phyloP scores from a whole-genome alignment of 225 moss, liverwort and hornwort species.

The Antitrichia curtipendula region DNA sequence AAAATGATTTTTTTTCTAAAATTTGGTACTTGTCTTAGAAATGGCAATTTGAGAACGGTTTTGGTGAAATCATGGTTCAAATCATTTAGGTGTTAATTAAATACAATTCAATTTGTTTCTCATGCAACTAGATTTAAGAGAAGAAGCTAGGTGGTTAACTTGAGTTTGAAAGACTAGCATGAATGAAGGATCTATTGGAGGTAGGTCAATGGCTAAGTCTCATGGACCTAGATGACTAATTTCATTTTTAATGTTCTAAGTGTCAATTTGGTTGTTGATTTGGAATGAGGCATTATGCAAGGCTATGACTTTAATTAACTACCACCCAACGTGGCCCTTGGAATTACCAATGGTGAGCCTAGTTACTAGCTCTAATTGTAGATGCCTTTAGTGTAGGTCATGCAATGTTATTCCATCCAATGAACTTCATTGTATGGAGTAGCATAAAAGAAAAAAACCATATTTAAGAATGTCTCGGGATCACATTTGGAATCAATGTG shows the following conservation, averaged over 20 bases:
- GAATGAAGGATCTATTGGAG: background rate
- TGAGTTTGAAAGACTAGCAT: fast-evolving
- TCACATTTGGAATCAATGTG: background rate
- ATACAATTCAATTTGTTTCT: background rate
- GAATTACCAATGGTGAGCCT: fast-evolving
- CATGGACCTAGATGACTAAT: no score
- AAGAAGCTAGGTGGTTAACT: background rate
- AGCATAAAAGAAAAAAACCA: background rate
- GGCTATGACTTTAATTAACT: background rate
- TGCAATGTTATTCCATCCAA: background rate
- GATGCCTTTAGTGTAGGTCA: background rate
- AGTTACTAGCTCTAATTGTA: fast-evolving
- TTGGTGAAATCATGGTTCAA: no score
- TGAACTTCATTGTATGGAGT: no score
- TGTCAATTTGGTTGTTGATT: no score
- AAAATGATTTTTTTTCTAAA: no score
- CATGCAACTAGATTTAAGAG: background rate
- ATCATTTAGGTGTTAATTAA: no score
- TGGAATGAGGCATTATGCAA: no score
- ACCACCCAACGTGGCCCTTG: background rate
- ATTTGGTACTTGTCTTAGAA: no score
- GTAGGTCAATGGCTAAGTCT: no score
- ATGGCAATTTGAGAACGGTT: no score
- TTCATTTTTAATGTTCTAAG: no score
- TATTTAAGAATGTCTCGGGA: background rate